Percentiles rank a stretch among this genome's conserved stretches.
Evolutionary conservation across 1,284 basidiomycete genomes (phyloP).

Genomic region (Anthracocystis panici-leucophaei): DNA sequence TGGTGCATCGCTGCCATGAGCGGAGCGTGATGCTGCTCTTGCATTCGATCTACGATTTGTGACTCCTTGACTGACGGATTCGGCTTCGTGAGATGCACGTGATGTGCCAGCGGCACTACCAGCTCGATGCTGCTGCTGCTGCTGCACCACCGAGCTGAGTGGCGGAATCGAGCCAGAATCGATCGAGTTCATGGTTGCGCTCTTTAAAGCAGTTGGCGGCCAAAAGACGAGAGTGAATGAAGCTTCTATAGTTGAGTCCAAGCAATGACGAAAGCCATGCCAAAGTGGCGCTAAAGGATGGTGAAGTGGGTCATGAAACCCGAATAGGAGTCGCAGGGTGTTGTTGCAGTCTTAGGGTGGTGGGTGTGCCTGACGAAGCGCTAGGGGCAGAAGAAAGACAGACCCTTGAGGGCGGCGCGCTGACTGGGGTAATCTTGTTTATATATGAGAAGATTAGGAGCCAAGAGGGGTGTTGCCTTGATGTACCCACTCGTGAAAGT

Average conservation of each 20-base stretch:
- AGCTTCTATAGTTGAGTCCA: not conserved
- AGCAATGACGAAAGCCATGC: not conserved
- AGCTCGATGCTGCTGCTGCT: slow-evolving; percentile 13
- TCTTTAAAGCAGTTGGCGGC: not conserved
- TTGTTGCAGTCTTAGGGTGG: too few relatives aligned
- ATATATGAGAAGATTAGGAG: too few relatives aligned
- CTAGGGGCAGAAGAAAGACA: too few relatives aligned
- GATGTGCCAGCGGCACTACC: slow-evolving; percentile 15
- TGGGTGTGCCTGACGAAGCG: too few relatives aligned
- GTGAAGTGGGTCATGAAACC: too few relatives aligned
- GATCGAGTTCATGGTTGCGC: slow-evolving; percentile 35
- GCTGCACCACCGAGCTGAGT: slow-evolving; percentile 20
- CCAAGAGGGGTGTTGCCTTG: too few relatives aligned
- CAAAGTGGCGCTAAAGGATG: too few relatives aligned
- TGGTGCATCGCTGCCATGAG: not conserved
- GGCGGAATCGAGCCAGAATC: slow-evolving; percentile 42
- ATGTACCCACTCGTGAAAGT: too few relatives aligned
- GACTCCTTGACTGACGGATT: slow-evolving; percentile 18
- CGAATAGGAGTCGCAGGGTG: too few relatives aligned
- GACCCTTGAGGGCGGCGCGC: too few relatives aligned
- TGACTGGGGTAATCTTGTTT: too few relatives aligned
- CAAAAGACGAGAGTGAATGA: not conserved
- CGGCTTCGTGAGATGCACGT: slow-evolving; percentile 26
- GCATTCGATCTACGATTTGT: slow-evolving; percentile 16
- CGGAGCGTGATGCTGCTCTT: slow-evolving; percentile 8